These are phyloP conservation scores for Aspergillus eucalypticola DNA, from an alignment of 2,329 filamentous ascomycete genomes.

Conservation along the genomic window DNA sequence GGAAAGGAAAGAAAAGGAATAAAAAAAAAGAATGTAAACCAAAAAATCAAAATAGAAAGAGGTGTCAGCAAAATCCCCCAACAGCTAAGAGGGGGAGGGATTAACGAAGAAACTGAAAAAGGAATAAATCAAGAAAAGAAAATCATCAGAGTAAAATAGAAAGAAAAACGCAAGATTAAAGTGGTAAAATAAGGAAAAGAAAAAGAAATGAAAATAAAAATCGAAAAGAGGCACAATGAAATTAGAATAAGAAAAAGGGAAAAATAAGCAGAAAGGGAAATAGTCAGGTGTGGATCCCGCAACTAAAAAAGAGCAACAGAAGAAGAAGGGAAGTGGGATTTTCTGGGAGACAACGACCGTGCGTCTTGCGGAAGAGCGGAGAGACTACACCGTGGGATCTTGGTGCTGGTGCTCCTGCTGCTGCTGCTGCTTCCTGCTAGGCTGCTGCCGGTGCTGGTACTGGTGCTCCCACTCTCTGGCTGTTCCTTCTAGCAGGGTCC, in stretches of 20 bases:
- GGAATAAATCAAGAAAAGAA: background rate
- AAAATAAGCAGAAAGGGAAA: conserved; percentile 9
- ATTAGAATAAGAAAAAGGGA: background rate
- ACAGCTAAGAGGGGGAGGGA: background rate
- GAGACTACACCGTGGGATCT: conserved; percentile 18
- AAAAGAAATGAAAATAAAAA: background rate
- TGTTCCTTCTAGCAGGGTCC: conserved; percentile 12
- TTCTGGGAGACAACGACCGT: conserved; percentile 20
- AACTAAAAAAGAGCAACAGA: conserved; percentile 12
- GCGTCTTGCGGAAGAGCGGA: conserved; percentile 21
- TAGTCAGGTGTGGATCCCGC: conserved; percentile 16
- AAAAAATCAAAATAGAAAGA: background rate
- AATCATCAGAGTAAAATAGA: background rate
- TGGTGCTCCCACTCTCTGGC: conserved; percentile 6
- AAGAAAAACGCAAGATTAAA: background rate
- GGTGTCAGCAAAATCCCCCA: conserved; percentile 1
- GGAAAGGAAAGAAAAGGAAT: background rate
- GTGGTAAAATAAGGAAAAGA: background rate
- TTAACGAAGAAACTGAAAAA: background rate
- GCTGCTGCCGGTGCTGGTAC: background rate
- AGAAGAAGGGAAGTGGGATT: conserved; percentile 13
- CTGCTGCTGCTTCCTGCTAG: conserved; percentile 6
- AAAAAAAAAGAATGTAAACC: background rate
- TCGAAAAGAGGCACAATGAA: background rate
- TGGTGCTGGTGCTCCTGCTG: conserved; percentile 9